Evolutionary conservation across 2,329 filamentous ascomycete genomes (phyloP).

Genomic region (Fusarium nelsonii): DNA sequence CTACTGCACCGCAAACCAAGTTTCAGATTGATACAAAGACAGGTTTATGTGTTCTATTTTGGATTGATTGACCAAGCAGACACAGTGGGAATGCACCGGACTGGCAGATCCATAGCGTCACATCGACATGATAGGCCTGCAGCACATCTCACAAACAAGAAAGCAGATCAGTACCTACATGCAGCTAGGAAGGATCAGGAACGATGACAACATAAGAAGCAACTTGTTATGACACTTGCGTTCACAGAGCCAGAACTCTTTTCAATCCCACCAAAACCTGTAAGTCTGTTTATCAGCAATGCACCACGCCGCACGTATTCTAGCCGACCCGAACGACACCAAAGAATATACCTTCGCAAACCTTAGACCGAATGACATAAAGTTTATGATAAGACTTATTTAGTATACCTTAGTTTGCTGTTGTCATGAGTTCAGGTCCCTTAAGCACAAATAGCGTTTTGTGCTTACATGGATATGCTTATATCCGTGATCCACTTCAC

Average conservation of each 20-base stretch:
- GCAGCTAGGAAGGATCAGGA: slow-evolving; percentile 30
- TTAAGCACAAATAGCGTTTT: neutral
- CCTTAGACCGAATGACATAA: neutral
- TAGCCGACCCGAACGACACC: neutral
- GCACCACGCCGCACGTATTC: neutral
- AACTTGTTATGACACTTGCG: neutral
- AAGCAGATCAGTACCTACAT: slow-evolving; percentile 37
- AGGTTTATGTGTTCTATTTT: slow-evolving; percentile 24
- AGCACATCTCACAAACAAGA: slow-evolving; percentile 28
- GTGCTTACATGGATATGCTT: slow-evolving; percentile 24
- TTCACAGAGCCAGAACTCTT: neutral
- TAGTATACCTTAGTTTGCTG: slow-evolving; percentile 13
- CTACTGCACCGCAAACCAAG: slow-evolving; percentile 10
- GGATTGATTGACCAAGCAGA: slow-evolving; percentile 25
- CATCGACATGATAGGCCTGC: slow-evolving; percentile 41
- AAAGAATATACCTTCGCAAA: neutral
- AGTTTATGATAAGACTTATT: slow-evolving; percentile 10
- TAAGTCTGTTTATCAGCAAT: neutral
- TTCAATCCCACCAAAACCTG: neutral
- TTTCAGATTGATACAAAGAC: slow-evolving; percentile 20
- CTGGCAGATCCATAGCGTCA: slow-evolving; percentile 38
- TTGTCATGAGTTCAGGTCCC: neutral
- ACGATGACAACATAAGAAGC: slow-evolving; percentile 29
- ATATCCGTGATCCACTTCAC: neutral
- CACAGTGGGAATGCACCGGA: slow-evolving; percentile 7